These are phyloP conservation scores for Apiotrichum sp. DNA, from an alignment of 1,284 basidiomycete species.

Conservation along the genomic window DNA sequence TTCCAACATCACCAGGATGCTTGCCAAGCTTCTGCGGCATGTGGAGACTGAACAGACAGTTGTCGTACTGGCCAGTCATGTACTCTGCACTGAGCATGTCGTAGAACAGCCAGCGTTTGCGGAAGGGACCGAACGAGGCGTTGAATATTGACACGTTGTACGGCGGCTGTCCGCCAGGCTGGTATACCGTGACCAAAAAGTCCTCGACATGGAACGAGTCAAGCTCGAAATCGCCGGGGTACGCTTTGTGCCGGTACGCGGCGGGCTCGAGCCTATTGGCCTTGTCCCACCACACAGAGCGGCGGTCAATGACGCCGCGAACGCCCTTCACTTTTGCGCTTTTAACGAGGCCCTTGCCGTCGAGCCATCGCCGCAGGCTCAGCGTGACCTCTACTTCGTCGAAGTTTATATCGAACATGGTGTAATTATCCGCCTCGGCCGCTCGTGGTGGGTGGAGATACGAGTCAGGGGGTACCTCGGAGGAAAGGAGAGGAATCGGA, in stretches of 20 bases:
- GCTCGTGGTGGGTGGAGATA: slow-evolving; percentile 29
- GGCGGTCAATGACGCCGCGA: slow-evolving; percentile 84
- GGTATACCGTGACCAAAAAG: slow-evolving; percentile 88
- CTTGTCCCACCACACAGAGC: slow-evolving; percentile 82
- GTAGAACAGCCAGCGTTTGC: slow-evolving; percentile 94
- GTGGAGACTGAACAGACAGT: slow-evolving; percentile 94
- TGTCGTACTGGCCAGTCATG: slow-evolving; percentile 95
- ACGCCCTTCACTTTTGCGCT: slow-evolving; percentile 90
- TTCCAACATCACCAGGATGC: slow-evolving; percentile 60
- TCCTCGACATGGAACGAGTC: slow-evolving; percentile 86
- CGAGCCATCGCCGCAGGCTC: slow-evolving; percentile 88
- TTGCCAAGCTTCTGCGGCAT: slow-evolving; percentile 93
- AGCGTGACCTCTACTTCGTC: slow-evolving; percentile 95
- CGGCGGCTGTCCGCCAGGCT: slow-evolving; percentile 86
- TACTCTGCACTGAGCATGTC: slow-evolving; percentile 86
- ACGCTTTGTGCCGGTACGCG: slow-evolving; percentile 66
- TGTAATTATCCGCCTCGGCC: slow-evolving; percentile 55
- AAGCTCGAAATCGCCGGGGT: slow-evolving; percentile 84
- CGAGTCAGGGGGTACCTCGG: slow-evolving; percentile 32
- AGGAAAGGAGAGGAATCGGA: slow-evolving; percentile 36
- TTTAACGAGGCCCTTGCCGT: slow-evolving; percentile 88
- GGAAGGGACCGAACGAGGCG: slow-evolving; percentile 75
- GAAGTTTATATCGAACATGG: slow-evolving; percentile 84
- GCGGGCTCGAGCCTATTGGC: slow-evolving; percentile 70
- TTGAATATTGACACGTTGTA: slow-evolving; percentile 94